These are phyloP conservation scores for Phlebiopsis flavidoalba DNA, from an alignment of 768 basidiomycete genomes.

Conservation along the genomic window DNA sequence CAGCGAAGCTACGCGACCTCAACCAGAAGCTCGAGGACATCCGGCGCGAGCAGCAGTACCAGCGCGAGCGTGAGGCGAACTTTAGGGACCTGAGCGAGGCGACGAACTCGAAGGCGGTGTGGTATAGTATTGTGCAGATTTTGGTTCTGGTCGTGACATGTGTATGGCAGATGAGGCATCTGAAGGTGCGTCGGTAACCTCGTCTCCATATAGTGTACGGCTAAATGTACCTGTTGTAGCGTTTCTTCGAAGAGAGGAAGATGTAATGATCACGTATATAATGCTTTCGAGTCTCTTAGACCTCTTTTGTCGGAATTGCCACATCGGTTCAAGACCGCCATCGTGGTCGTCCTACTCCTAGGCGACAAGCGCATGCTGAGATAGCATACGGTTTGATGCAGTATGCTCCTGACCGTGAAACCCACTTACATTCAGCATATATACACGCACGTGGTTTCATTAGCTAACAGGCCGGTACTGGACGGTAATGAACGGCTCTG, in stretches of 20 bases:
- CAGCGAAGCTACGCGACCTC: conserved; percentile 82
- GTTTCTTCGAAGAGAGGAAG: conserved; percentile 85
- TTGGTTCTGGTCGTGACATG: conserved; percentile 79
- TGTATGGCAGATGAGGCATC: conserved; percentile 88
- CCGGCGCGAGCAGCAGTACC: conserved; percentile 93
- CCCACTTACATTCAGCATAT: too few relatives aligned
- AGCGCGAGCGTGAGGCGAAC: conserved; percentile 90
- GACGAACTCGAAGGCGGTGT: conserved; percentile 90
- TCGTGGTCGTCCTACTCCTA: too few relatives aligned
- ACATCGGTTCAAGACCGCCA: too few relatives aligned
- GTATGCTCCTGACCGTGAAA: too few relatives aligned
- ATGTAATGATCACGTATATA: conserved; percentile 42
- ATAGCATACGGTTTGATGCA: too few relatives aligned
- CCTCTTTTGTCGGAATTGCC: background rate
- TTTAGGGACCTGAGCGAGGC: conserved; percentile 85
- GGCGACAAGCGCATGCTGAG: too few relatives aligned
- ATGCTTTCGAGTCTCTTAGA: background rate
- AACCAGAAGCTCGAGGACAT: conserved; percentile 93
- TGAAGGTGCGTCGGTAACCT: conserved; percentile 49
- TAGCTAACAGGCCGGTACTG: too few relatives aligned
- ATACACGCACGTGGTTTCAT: too few relatives aligned
- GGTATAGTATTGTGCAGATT: conserved; percentile 91
- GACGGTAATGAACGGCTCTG: too few relatives aligned
- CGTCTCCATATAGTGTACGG: conserved; percentile 20
- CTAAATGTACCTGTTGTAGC: conserved; percentile 32